These are phyloP conservation scores for Beauveria australis DNA, from an alignment of 2,329 filamentous ascomycete species.

Conservation along the genomic window DNA sequence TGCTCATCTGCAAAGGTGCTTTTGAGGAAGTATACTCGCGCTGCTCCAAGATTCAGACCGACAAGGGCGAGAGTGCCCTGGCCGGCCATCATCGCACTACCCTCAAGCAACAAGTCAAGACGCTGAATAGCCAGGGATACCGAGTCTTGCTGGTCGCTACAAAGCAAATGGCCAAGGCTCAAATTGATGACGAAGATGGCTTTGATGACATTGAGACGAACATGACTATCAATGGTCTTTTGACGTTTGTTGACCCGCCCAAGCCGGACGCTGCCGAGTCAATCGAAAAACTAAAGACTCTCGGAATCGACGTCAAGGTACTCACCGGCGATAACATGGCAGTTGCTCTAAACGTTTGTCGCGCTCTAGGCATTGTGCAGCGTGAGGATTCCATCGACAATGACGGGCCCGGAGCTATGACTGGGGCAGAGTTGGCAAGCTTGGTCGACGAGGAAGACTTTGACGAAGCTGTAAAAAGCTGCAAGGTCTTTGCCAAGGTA, in stretches of 20 bases:
- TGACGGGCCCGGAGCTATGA: constrained; percentile 19
- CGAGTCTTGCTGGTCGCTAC: constrained; percentile 19
- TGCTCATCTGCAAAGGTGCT: constrained; percentile 23
- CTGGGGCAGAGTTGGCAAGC: constrained; percentile 17
- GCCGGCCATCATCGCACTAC: constrained; percentile 13
- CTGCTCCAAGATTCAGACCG: constrained; percentile 16
- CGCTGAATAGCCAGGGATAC: constrained; percentile 16
- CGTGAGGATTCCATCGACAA: constrained; percentile 12
- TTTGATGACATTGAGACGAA: constrained; percentile 17
- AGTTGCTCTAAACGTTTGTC: constrained; percentile 22
- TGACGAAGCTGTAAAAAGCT: constrained; percentile 17
- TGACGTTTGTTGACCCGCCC: constrained; percentile 22
- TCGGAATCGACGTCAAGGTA: constrained; percentile 22
- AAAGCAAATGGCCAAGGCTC: constrained; percentile 13
- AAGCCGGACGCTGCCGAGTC: constrained; percentile 21
- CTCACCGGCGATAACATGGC: constrained; percentile 21
- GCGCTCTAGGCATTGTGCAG: constrained; percentile 16
- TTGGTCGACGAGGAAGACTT: constrained; percentile 15
- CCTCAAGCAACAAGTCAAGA: constrained; percentile 13
- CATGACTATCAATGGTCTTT: constrained; percentile 21
- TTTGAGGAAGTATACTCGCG: constrained; percentile 21
- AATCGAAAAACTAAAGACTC: constrained; percentile 16
- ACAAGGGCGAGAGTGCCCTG: constrained; percentile 13
- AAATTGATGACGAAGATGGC: constrained; percentile 15
- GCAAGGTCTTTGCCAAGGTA: constrained; percentile 23